phyloP scores from a whole-genome alignment of 78 protist species.

The Dictyostelium capitatum region DNA sequence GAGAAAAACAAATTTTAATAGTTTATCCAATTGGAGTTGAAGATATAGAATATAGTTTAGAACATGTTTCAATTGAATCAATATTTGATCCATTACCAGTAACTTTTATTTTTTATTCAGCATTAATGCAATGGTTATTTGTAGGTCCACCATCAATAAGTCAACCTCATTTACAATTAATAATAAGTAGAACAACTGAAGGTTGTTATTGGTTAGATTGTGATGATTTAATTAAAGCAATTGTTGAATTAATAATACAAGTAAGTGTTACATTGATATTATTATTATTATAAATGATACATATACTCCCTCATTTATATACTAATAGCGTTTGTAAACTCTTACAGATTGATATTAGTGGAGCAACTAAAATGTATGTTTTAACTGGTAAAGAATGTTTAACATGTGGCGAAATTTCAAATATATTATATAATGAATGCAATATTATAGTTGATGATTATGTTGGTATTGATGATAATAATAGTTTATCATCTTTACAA shows the following conservation, averaged over 20 bases:
- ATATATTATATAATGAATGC: conserved; percentile 34
- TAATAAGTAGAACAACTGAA: neutral
- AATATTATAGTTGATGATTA: conserved; percentile 50
- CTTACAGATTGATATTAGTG: neutral
- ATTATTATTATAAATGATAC: too few relatives aligned
- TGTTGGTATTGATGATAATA: neutral
- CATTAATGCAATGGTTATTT: conserved; percentile 78
- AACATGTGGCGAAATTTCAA: conserved; percentile 47
- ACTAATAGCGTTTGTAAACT: too few relatives aligned
- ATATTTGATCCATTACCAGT: conserved; percentile 54
- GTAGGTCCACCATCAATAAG: conserved; percentile 56
- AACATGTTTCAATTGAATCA: conserved; percentile 33
- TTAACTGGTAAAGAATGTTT: conserved; percentile 63
- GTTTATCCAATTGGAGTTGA: conserved; percentile 69
- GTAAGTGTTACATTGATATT: too few relatives aligned
- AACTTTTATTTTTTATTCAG: conserved; percentile 53
- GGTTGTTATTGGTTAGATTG: conserved; percentile 79
- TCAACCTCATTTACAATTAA: neutral
- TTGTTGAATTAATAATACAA: conserved; percentile 29
- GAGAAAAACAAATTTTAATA: conserved; percentile 10
- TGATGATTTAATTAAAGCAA: conserved; percentile 62
- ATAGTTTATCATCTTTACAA: neutral
- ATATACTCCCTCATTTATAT: too few relatives aligned
- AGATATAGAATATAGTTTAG: neutral
- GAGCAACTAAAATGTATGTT: conserved; percentile 55